Evolutionary conservation across 164 flowering plant species (phyloP).

Genomic region (Magnolia changhungtana): DNA sequence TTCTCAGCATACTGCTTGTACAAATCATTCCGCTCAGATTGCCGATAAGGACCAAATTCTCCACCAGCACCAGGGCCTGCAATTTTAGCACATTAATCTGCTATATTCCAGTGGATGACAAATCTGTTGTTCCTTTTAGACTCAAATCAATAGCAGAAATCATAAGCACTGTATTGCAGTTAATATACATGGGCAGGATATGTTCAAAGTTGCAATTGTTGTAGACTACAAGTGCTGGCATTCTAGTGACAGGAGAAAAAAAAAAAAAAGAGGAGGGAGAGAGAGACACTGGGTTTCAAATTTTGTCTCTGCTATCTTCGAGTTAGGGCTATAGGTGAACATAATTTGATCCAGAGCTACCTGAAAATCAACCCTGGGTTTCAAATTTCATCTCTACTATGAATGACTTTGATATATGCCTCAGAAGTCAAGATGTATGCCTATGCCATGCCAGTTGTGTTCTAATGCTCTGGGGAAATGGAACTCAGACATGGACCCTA

Average conservation of each 20-base stretch:
- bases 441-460: neutral
- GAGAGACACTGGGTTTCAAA: too few relatives aligned
- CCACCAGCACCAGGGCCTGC: conserved; percentile 91
- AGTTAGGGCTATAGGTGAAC: too few relatives aligned
- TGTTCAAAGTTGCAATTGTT: neutral
- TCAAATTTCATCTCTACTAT: too few relatives aligned
- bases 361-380: too few relatives aligned
- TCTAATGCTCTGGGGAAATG: neutral
- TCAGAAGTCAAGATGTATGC: too few relatives aligned
- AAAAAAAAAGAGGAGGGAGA: too few relatives aligned
- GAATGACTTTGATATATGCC: too few relatives aligned
- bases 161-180: neutral
- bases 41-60: conserved; percentile 89
- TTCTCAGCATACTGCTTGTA: conserved; percentile 79
- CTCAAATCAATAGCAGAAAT: neutral
- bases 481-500: neutral
- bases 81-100: conserved; percentile 4
- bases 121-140: conserved; percentile 1
- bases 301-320: too few relatives aligned
- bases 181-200: neutral
- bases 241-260: too few relatives aligned
- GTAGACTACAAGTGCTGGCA: neutral
- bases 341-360: too few relatives aligned
- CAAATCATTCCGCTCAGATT: conserved; percentile 82
- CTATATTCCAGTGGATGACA: conserved; percentile 2